Evolutionary conservation across 2,329 filamentous ascomycete genomes (phyloP), one percentile per base, ranked within the genome.

Genomic region (Truncatella angustata): DNA sequence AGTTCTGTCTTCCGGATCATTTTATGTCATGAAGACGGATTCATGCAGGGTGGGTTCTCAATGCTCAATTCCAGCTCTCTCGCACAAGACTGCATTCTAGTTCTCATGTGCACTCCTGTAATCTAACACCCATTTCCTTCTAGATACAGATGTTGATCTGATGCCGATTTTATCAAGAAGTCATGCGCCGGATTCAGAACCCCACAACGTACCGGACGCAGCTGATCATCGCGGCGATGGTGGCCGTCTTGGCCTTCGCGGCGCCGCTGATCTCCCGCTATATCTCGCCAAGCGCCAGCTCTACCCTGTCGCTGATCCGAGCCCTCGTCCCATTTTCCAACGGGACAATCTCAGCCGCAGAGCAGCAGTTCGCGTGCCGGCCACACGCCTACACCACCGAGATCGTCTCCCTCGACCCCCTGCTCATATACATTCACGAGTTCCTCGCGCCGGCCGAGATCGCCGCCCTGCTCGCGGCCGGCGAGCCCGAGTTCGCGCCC

Each of bases 361-460:
- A 11, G 11, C 35, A 9, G n/a, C n/a, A n/a, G n/a, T 69, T 64
- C 49, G 49, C 57, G 36, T 72, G 70, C 58, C 58, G 58, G 11
- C 32, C 60, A 1, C 64, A 67, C 18, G 43, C 59, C 10, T 72
- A 71, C 60, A 62, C 59, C 3, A 70, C 65, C 1, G 63, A 70
- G 42, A 60, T 73, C 43, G 60, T 73, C 36, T 72, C 68, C 12
- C 60, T 70, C 28, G 65, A 70, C 28, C 70, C 70, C 1, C 59
- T 72, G 4, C 58, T 72, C n/a, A 64, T 73, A 47, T 73, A 73
- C 58, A 68, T 73, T 59, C 66, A 65, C 61, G 45, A 61, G 52
- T 68, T 72, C 59, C 56, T 72, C 51, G 52, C 62, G 10, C 52
- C 62, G 0, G 2, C 37, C 18, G 70, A 73, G 51, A 63, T 63